A percentile compares a stretch with the other conserved stretches of the same genome.
phyloP scores from a whole-genome alignment of 2,329 filamentous ascomycete genomes.

The Neonectria sp. region DNA sequence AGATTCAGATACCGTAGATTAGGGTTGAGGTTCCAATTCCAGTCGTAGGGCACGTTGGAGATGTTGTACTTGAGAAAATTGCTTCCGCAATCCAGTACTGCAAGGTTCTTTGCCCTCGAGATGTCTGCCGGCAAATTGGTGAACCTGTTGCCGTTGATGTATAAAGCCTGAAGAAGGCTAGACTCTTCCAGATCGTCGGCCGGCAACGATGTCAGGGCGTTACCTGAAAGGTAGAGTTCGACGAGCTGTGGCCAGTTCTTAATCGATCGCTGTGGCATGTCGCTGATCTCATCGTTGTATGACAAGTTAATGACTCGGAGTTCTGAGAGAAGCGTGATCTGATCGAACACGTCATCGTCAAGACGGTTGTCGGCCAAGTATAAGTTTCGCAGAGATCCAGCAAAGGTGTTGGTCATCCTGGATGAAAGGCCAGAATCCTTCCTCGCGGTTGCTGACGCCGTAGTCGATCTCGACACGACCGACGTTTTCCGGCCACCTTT shows the following conservation, averaged over 20 bases:
- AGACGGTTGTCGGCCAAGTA: conserved; percentile 95
- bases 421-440: conserved; percentile 93
- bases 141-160: conserved; percentile 98
- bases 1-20: conserved; percentile 96
- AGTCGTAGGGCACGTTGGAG: conserved; percentile 98
- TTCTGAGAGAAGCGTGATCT: conserved; percentile 86
- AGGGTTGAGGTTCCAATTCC: conserved; percentile 99
- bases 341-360: conserved; percentile 95
- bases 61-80: conserved; percentile 99
- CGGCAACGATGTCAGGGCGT: conserved; percentile 91
- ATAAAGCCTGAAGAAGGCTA: conserved; percentile 87
- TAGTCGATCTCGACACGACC: conserved; percentile 77
- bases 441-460: conserved; percentile 69
- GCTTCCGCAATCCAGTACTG: conserved; percentile 93
- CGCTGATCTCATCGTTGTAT: conserved; percentile 90
- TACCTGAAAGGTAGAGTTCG: conserved; percentile 95
- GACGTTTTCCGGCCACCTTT: conserved; percentile 90
- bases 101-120: conserved; percentile 91
- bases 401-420: conserved; percentile 88
- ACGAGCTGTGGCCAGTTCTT: conserved; percentile 91
- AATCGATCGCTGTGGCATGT: conserved; percentile 91
- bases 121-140: conserved; percentile 96
- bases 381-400: conserved; percentile 85
- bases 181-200: conserved; percentile 95
- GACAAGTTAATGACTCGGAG: conserved; percentile 92